A percentile compares a stretch with the other conserved stretches of the same genome.
Evolutionary conservation across 345 rosid species (phyloP).

Genomic region (Eutrema japonicum): DNA sequence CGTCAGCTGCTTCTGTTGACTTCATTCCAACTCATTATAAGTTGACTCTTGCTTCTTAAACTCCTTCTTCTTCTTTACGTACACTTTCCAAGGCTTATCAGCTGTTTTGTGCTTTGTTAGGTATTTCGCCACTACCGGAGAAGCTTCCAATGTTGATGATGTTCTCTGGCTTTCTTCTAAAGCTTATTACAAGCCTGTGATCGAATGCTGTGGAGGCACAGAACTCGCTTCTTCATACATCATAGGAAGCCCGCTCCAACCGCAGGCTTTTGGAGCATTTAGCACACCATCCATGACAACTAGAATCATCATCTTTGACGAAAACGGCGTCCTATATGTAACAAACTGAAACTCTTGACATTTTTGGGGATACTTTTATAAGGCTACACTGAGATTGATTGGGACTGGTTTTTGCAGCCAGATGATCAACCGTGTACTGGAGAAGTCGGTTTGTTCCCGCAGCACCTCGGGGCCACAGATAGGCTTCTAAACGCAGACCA

Average conservation of each 20-base stretch:
- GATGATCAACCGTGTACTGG: slow-evolving; percentile 79
- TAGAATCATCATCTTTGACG: slow-evolving; percentile 76
- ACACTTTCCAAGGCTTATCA: too few relatives aligned
- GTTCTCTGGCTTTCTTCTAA: slow-evolving; percentile 96
- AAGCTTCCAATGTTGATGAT: slow-evolving; percentile 84
- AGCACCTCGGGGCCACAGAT: slow-evolving; percentile 71
- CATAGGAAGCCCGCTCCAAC: slow-evolving; percentile 71
- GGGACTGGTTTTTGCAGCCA: slow-evolving; percentile 51
- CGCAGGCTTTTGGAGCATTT: slow-evolving; percentile 91
- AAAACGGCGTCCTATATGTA: slow-evolving; percentile 69
- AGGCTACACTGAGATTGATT: slow-evolving; percentile 11
- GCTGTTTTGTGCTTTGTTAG: slow-evolving; percentile 47
- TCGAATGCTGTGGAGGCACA: slow-evolving; percentile 91
- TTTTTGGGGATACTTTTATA: too few relatives aligned
- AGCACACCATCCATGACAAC: slow-evolving; percentile 76
- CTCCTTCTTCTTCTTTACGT: too few relatives aligned
- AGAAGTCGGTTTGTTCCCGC: slow-evolving; percentile 81
- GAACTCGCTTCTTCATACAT: slow-evolving; percentile 82
- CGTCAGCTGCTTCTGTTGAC: too few relatives aligned
- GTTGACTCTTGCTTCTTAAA: too few relatives aligned
- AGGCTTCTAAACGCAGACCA: slow-evolving; percentile 87
- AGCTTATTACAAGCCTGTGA: slow-evolving; percentile 70
- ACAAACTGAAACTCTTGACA: slow-evolving; percentile 28
- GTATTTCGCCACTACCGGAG: slow-evolving; percentile 69
- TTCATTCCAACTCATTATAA: too few relatives aligned